Conservation (phyloP, 164 flowering plant genomes). For the Protea cynaroides region DNA sequence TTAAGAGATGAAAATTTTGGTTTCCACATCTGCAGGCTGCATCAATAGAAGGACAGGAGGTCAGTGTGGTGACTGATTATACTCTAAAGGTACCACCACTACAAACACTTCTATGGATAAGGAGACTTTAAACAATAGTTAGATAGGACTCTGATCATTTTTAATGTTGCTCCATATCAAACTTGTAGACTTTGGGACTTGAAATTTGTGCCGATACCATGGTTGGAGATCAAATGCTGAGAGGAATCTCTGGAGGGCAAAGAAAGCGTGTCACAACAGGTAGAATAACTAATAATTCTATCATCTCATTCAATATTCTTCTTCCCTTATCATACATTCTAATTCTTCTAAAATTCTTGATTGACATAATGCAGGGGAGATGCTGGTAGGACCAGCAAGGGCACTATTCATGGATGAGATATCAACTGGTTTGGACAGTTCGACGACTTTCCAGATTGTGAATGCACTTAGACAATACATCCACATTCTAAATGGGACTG, state of each 20-base stretch:
- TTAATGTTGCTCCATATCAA: not conserved
- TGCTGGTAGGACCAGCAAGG: conserved; percentile 76
- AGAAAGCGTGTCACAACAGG: conserved; percentile 8
- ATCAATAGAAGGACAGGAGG: conserved; percentile 39
- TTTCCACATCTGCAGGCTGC: conserved; percentile 23
- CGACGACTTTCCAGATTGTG: conserved; percentile 71
- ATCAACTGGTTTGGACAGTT: conserved; percentile 83
- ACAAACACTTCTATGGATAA: not conserved
- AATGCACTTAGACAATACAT: conserved; percentile 48
- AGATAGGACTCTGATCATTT: not conserved
- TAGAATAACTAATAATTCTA: not conserved
- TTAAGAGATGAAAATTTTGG: not conserved
- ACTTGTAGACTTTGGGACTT: conserved; percentile 13
- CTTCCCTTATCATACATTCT: not conserved
- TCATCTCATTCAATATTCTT: not conserved
- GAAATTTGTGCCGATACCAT: conserved; percentile 9
- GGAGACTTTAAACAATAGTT: not conserved
- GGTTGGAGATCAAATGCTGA: conserved; percentile 17
- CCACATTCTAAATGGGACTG: conserved; percentile 57
- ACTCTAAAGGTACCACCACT: conserved; percentile 21
- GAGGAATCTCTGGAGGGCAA: conserved; percentile 10
- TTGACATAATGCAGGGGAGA: conserved; percentile 42
- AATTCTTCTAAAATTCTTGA: not conserved
- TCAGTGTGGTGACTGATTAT: conserved; percentile 30
- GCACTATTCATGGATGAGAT: conserved; percentile 87